phyloP scores from a whole-genome alignment of 2,329 filamentous ascomycete species.

The Sclerotinia spermophila region DNA sequence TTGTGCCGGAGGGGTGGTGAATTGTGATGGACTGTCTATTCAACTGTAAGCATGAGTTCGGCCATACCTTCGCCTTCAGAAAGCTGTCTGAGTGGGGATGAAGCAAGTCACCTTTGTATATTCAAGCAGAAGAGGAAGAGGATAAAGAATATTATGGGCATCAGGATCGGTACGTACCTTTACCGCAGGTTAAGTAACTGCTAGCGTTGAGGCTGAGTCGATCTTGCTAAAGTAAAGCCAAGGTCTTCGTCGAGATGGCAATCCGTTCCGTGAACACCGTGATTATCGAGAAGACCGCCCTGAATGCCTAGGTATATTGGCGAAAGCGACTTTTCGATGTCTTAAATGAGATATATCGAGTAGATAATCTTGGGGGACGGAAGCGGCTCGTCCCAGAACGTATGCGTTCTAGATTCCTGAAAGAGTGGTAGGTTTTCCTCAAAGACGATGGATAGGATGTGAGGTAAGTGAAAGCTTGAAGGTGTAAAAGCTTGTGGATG shows the following conservation, averaged over 20 bases:
- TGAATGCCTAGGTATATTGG: neutral
- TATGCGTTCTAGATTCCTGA: neutral
- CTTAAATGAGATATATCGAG: neutral
- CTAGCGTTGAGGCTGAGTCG: neutral
- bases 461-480: neutral
- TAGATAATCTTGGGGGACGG: neutral
- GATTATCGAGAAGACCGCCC: neutral
- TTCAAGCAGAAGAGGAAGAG: neutral
- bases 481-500: neutral
- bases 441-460: neutral
- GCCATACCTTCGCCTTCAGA: neutral
- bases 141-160: too few relatives aligned
- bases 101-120: neutral
- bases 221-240: conserved; percentile 1
- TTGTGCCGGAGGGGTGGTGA: neutral
- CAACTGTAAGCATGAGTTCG: neutral
- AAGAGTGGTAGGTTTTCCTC: neutral
- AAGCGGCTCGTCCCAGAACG: conserved; percentile 2
- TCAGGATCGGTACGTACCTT: neutral
- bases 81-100: neutral
- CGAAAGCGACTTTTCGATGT: neutral
- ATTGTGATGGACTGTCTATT: neutral
- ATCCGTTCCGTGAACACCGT: neutral
- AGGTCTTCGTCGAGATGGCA: conserved; percentile 7
- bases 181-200: neutral